These are phyloP conservation scores for Mitragyna speciosa DNA, from an alignment of 257 asterid genomes.

Conservation along the genomic window DNA sequence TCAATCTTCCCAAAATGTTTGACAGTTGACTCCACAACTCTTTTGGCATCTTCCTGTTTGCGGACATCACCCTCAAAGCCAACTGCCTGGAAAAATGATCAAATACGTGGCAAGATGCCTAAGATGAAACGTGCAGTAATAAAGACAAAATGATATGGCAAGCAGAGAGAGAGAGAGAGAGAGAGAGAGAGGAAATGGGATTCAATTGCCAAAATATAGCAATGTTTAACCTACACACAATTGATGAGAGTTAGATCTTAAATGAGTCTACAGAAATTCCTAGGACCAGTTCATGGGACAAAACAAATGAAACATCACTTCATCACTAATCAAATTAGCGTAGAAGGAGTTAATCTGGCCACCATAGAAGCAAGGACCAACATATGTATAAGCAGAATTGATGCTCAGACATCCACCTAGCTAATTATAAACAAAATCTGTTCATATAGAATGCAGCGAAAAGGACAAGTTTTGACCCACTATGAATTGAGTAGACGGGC, in stretches of 20 bases:
- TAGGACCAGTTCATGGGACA: no score
- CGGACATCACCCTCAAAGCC: constrained; percentile 92
- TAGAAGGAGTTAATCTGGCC: no score
- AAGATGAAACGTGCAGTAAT: background rate
- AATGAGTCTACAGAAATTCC: no score
- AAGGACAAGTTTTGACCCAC: background rate
- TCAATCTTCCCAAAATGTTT: constrained; percentile 81
- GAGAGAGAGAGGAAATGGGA: no score
- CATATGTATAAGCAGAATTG: background rate
- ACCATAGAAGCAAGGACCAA: background rate
- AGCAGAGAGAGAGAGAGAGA: no score
- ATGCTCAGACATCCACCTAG: background rate
- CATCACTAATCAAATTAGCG: no score
- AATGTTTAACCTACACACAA: no score
- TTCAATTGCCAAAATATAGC: no score
- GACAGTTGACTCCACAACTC: constrained; percentile 73
- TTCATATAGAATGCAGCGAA: background rate
- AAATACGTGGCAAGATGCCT: background rate
- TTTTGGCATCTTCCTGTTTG: constrained; percentile 64
- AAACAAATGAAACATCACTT: no score
- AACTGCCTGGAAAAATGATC: constrained; percentile 48
- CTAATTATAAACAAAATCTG: background rate
- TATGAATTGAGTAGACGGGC: background rate
- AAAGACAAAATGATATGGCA: background rate
- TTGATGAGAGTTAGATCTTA: no score